A percentile compares a stretch with the other conserved stretches of the same genome.
Evolutionary conservation across 1,284 basidiomycete species (phyloP).

Genomic region (Ustilago sp.): DNA sequence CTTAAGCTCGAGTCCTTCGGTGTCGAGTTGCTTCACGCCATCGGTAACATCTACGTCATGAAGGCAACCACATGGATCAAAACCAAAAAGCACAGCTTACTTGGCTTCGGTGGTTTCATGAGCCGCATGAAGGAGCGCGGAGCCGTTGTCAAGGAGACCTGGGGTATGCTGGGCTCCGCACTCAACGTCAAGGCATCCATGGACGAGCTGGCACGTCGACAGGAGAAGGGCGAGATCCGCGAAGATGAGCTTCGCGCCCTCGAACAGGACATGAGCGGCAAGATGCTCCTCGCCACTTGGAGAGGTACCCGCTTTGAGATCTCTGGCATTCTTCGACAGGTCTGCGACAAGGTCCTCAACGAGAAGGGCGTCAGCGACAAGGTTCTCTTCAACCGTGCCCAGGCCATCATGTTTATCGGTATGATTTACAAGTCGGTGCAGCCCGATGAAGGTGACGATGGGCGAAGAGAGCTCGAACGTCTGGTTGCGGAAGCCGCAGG

Average conservation of each 20-base stretch:
- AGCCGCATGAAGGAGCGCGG: conserved; percentile 95
- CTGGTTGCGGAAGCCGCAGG: conserved; percentile 71
- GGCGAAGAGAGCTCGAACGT: conserved; percentile 68
- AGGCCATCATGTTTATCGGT: conserved; percentile 63
- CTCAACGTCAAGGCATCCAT: conserved; percentile 72
- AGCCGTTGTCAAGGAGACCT: conserved; percentile 74
- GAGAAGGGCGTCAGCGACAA: conserved; percentile 67
- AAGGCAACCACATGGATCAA: conserved; percentile 94
- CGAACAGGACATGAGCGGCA: conserved; percentile 94
- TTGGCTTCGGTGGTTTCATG: conserved; percentile 89
- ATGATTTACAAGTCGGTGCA: conserved; percentile 67
- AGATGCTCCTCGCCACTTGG: conserved; percentile 71
- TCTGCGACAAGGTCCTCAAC: conserved; percentile 67
- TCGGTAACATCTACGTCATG: conserved; percentile 83
- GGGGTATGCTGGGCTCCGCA: conserved; percentile 73
- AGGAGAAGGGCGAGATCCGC: conserved; percentile 88
- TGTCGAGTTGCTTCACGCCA: conserved; percentile 79
- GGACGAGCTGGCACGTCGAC: conserved; percentile 90
- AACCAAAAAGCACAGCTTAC: conserved; percentile 76
- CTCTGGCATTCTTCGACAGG: conserved; percentile 61
- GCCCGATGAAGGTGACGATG: conserved; percentile 67
- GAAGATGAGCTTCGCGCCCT: conserved; percentile 78
- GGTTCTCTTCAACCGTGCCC: conserved; percentile 64
- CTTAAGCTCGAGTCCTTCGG: conserved; percentile 98
- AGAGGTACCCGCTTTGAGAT: conserved; percentile 65